These are phyloP conservation scores for Diaporthe nobilis DNA, from an alignment of 2,329 filamentous ascomycete species.

Conservation along the genomic window DNA sequence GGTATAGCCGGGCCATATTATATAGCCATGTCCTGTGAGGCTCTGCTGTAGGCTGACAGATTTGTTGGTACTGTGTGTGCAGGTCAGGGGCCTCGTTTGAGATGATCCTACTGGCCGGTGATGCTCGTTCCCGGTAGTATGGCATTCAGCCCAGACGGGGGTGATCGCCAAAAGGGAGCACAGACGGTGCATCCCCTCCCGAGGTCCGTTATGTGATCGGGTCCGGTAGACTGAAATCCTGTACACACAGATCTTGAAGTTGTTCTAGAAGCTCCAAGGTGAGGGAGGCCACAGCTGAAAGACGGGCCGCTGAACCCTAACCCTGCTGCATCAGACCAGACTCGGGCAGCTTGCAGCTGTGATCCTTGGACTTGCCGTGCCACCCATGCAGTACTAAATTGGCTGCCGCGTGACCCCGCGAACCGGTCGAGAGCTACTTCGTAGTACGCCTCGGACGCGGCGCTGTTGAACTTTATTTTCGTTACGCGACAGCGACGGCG, in stretches of 20 bases:
- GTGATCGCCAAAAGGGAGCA: conserved; percentile 22
- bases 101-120: conserved; percentile 1
- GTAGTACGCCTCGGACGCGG: conserved; percentile 3
- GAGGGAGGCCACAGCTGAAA: neutral
- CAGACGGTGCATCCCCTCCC: conserved; percentile 30
- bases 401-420: conserved; percentile 32
- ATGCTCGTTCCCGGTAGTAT: conserved; percentile 13
- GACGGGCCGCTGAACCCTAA: neutral
- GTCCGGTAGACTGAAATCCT: neutral
- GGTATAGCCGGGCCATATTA: conserved; percentile 1
- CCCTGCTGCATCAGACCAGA: neutral
- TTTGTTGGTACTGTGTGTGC: neutral
- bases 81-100: conserved; percentile 8
- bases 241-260: neutral
- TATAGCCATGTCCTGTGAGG: conserved; percentile 1
- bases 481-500: conserved; percentile 8
- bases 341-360: neutral
- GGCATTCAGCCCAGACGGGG: neutral
- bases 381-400: neutral
- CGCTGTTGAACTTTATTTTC: conserved; percentile 13
- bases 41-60: conserved; percentile 8
- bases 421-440: conserved; percentile 6
- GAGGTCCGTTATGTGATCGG: neutral
- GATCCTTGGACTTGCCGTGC: conserved; percentile 5
- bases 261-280: conserved; percentile 2